These are phyloP conservation scores for Aspergillus caelatus DNA, from an alignment of 2,329 filamentous ascomycete genomes.

Conservation along the genomic window DNA sequence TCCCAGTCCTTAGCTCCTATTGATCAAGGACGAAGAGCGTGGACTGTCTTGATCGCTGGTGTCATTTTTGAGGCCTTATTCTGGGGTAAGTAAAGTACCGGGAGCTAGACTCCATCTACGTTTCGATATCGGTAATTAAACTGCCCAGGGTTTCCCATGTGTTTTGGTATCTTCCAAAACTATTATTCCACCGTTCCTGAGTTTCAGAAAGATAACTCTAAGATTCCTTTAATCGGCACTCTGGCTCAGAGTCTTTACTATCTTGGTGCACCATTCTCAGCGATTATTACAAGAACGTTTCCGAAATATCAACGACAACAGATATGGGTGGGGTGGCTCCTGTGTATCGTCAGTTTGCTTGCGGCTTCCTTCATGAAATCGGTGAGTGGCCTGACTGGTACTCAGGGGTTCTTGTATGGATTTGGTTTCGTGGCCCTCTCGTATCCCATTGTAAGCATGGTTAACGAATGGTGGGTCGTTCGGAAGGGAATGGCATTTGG, in stretches of 20 bases:
- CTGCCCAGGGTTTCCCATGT: slow-evolving; percentile 26
- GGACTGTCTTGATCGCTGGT: slow-evolving; percentile 1
- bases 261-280: slow-evolving; percentile 8
- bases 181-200: slow-evolving; percentile 27
- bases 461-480: slow-evolving; percentile 4
- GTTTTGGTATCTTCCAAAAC: slow-evolving; percentile 32
- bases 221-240: slow-evolving; percentile 29
- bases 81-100: slow-evolving; percentile 4
- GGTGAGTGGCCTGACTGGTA: not conserved
- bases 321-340: not conserved
- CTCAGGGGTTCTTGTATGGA: slow-evolving; percentile 1
- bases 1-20: not conserved
- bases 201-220: slow-evolving; percentile 13
- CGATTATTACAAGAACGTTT: not conserved
- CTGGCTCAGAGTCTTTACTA: slow-evolving; percentile 14
- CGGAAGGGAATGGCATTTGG: slow-evolving; percentile 3
- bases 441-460: slow-evolving; percentile 8
- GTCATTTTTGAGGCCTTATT: slow-evolving; percentile 12
- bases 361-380: not conserved
- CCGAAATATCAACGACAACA: not conserved
- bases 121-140: not conserved
- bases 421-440: slow-evolving; percentile 1
- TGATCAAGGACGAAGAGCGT: not conserved
- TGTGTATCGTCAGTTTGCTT: not conserved
- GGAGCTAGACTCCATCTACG: not conserved